These are phyloP conservation scores for Albatrellus ellisii DNA, from an alignment of 768 basidiomycete genomes.

Conservation along the genomic window DNA sequence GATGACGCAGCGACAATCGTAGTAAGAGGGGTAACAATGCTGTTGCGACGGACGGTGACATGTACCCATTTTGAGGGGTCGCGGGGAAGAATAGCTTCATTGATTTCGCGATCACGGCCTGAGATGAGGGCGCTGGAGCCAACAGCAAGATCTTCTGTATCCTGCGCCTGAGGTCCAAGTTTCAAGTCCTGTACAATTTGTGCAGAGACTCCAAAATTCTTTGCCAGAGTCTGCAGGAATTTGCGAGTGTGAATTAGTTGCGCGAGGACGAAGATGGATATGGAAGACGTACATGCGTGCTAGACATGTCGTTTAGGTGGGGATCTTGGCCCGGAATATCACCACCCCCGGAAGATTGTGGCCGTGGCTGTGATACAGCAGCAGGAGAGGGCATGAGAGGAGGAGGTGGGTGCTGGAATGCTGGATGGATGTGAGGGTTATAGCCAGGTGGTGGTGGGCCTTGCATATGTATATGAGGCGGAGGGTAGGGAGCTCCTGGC, in stretches of 20 bases:
- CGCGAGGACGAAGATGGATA: slow-evolving; percentile 3
- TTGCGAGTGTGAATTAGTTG: slow-evolving; percentile 5
- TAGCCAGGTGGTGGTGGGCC: slow-evolving; percentile 29
- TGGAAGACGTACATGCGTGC: slow-evolving; percentile 33
- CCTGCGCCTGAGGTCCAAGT: slow-evolving; percentile 31
- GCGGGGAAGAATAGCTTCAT: slow-evolving; percentile 43
- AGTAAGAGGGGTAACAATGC: slow-evolving; percentile 14
- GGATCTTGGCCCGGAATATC: slow-evolving; percentile 69
- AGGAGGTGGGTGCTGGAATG: slow-evolving; percentile 38
- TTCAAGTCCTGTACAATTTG: slow-evolving; percentile 55
- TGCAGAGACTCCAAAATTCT: slow-evolving; percentile 65
- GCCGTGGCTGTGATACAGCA: slow-evolving; percentile 22
- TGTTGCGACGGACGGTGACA: slow-evolving; percentile 38
- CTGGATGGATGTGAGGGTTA: slow-evolving; percentile 46
- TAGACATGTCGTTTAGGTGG: slow-evolving; percentile 67
- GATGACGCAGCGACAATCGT: slow-evolving; percentile 11
- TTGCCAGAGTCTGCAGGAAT: slow-evolving; percentile 59
- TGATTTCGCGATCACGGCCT: slow-evolving; percentile 48
- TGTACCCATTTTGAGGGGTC: slow-evolving; percentile 50
- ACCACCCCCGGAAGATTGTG: slow-evolving; percentile 15
- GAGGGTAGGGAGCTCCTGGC: slow-evolving; percentile 24
- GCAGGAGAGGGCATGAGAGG: slow-evolving; percentile 24
- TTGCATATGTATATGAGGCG: slow-evolving; percentile 28
- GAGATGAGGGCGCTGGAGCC: slow-evolving; percentile 60
- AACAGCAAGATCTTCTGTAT: slow-evolving; percentile 67